Percentiles rank a stretch among this genome's conserved stretches.
phyloP scores from a whole-genome alignment of 352 stramenopile species.

The Phytophthora capsici region DNA sequence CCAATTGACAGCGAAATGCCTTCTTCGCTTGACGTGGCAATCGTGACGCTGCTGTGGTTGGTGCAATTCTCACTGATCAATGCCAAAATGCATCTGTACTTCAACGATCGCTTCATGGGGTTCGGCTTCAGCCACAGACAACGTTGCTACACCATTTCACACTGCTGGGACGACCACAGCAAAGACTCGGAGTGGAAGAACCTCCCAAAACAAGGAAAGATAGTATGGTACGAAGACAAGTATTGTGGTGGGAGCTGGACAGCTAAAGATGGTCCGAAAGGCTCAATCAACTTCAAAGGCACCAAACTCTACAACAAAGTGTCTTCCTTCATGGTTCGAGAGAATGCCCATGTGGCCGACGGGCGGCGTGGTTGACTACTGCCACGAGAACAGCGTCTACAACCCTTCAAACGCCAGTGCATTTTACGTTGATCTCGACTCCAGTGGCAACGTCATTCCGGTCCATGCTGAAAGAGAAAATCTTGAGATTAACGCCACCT shows the following conservation, averaged over 20 bases:
- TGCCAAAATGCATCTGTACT: conserved; percentile 5
- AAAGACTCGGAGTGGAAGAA: background rate
- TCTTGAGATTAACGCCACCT: too few relatives aligned
- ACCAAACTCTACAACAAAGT: conserved; percentile 6
- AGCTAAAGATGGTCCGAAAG: background rate
- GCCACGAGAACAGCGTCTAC: background rate
- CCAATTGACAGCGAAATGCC: background rate
- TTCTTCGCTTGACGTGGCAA: background rate
- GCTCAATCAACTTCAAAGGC: background rate
- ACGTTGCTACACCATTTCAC: conserved; percentile 11
- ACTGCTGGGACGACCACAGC: conserved; percentile 14
- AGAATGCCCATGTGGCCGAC: background rate
- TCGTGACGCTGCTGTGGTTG: background rate
- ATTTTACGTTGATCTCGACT: background rate
- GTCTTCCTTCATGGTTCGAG: background rate
- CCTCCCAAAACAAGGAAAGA: background rate
- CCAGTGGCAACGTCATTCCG: too few relatives aligned
- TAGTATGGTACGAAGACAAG: conserved; percentile 1
- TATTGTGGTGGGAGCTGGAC: background rate
- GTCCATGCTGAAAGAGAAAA: too few relatives aligned
- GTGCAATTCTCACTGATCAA: background rate
- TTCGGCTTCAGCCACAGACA: conserved; percentile 9
- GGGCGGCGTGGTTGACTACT: background rate
- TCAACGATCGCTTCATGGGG: background rate
- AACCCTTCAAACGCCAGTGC: background rate